Base-by-base conservation (phyloP, 176 grass and related monocot species). In the Oryza punctata region DNA sequence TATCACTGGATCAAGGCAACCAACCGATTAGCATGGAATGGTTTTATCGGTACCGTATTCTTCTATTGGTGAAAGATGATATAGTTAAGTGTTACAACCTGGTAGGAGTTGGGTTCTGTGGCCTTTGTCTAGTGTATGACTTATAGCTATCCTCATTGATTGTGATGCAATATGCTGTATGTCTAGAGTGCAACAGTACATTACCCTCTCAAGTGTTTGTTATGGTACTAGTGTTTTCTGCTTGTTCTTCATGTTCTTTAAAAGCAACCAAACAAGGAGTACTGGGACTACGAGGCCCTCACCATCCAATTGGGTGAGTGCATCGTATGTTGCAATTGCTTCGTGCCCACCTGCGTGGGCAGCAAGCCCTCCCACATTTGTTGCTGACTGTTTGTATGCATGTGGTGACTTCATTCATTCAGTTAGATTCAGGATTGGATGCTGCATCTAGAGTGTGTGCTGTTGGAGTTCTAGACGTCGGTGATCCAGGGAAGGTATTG, bases 241-340 rank as follows among this genome's bases (percentile, higher is more conserved):
- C 47, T 67, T 12, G 7, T 23, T 75, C 25, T 59, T 21, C 30
- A 6, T 64, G 6, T 82, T 59, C 57, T 44, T 0, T 4, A 24
- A 57, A 57, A 64, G 37, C n/a, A 30, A n/a, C 14, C 12, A 57
- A 54, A 26, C 78, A 95, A 92, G 90, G 93, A 95, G 68, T 95
- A 88, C 90, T 90, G 90, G 93, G 93, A 95, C 75, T 95, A 95
- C 70, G 90, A 95, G 84, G 82, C 93, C 30, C 90, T 92, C 47
- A 77, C 90, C 89, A 90, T 95, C 33, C 90, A 84, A 76, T 92
- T 88, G 93, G 93, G 90, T 92, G 24, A 76, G 68, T 73, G 54
- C 1, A 2, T 61, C 8, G 21, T 57, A 7, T 6, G 12, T 57
- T 18, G 18, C 52, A 8, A 15, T 57, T n/a, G 52, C 52, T 57